These are phyloP conservation scores for Papiliotrema flavescens DNA, from an alignment of 1,284 basidiomycete genomes.

Conservation along the genomic window DNA sequence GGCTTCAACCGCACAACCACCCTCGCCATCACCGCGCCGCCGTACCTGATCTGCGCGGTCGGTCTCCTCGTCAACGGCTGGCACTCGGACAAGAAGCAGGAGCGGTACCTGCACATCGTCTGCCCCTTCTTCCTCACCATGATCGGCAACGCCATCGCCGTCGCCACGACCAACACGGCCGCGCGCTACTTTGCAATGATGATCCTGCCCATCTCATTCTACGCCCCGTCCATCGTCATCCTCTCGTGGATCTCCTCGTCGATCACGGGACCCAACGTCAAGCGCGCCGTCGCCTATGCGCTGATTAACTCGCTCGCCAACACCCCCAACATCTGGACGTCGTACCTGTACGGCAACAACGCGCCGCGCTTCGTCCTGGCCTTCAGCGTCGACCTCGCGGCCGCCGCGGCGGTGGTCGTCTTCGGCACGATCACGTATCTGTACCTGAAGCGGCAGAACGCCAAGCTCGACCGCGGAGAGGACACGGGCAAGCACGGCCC, in stretches of 20 bases:
- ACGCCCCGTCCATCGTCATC: slow-evolving; percentile 44
- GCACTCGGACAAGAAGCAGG: slow-evolving; percentile 40
- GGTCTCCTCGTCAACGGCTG: slow-evolving; percentile 38
- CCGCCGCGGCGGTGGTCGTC: slow-evolving; percentile 33
- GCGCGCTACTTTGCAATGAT: slow-evolving; percentile 44
- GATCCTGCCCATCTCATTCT: slow-evolving; percentile 35
- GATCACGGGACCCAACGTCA: slow-evolving; percentile 45
- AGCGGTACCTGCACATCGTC: slow-evolving; percentile 30
- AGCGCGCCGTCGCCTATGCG: slow-evolving; percentile 47
- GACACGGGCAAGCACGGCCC: slow-evolving; percentile 35
- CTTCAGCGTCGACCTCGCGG: slow-evolving; percentile 44
- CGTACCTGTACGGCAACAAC: slow-evolving; percentile 41
- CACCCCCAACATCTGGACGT: slow-evolving; percentile 48
- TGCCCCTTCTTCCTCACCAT: slow-evolving; percentile 29
- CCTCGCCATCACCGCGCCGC: slow-evolving; percentile 42
- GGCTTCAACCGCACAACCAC: slow-evolving; percentile 44
- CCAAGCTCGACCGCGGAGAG: slow-evolving; percentile 40
- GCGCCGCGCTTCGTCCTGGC: slow-evolving; percentile 42
- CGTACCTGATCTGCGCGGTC: slow-evolving; percentile 41
- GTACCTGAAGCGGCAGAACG: slow-evolving; percentile 42
- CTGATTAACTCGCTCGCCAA: slow-evolving; percentile 47
- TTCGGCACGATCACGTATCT: slow-evolving; percentile 24
- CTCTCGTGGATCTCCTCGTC: slow-evolving; percentile 45
- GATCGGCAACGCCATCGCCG: slow-evolving; percentile 59
- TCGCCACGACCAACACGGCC: slow-evolving; percentile 46